Evolutionary conservation across 345 rosid species (phyloP).

Genomic region (Nephelium lappaceum): DNA sequence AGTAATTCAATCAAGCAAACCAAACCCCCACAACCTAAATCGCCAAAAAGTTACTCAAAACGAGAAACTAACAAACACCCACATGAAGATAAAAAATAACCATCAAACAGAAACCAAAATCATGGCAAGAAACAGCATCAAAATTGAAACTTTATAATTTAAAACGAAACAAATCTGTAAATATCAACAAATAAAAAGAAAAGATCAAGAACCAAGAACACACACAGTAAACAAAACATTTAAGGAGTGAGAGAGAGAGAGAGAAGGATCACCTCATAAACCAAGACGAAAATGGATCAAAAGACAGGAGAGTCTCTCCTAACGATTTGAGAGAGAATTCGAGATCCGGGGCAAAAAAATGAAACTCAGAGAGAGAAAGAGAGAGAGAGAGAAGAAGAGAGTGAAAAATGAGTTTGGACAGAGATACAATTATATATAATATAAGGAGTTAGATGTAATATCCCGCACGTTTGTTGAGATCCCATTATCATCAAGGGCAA

Average conservation of each 20-base stretch:
- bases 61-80: not conserved
- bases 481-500: no score
- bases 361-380: not conserved
- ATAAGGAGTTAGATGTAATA: no score
- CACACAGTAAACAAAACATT: not conserved
- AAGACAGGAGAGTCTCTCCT: conserved; percentile 30
- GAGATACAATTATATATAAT: no score
- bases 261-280: conserved; percentile 45
- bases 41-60: not conserved
- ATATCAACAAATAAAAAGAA: not conserved
- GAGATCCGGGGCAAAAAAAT: not conserved
- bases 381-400: no score
- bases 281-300: conserved; percentile 34
- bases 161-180: conserved; percentile 4
- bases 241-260: not conserved
- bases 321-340: conserved; percentile 1
- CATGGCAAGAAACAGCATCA: not conserved
- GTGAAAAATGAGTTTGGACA: no score
- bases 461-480: no score
- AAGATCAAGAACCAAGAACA: not conserved
- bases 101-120: not conserved
- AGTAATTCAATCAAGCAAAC: not conserved
- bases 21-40: not conserved
- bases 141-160: not conserved
- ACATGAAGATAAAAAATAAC: not conserved